Percentiles rank a stretch among this genome's conserved stretches.
Conservation (phyloP, 495 filamentous ascomycete genomes). For the Aspergillus indologenus region DNA sequence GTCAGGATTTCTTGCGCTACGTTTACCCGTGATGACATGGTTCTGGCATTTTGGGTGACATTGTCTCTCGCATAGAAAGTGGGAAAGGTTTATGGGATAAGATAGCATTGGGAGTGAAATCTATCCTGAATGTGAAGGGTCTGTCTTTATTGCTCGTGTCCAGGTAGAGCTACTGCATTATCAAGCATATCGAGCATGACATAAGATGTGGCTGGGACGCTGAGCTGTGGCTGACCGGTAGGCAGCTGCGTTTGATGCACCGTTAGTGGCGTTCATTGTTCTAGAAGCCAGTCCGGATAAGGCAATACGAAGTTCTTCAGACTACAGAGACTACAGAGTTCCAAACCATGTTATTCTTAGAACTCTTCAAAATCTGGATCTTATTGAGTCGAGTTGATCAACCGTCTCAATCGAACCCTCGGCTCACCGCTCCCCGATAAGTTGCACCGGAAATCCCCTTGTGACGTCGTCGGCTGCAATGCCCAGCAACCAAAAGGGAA, state of each 20-base stretch:
- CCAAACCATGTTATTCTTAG: too few species aligned
- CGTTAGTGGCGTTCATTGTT: conserved; percentile 11
- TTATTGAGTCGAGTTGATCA: too few species aligned
- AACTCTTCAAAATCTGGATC: too few species aligned
- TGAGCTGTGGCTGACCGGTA: conserved; percentile 18
- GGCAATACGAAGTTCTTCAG: not conserved
- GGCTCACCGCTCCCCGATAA: conserved; percentile 24
- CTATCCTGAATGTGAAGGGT: too few species aligned
- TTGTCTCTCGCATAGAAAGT: not conserved
- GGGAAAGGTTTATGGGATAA: not conserved
- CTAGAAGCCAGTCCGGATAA: not conserved
- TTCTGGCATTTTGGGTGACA: not conserved
- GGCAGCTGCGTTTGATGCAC: conserved; percentile 20
- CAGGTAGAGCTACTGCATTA: too few species aligned
- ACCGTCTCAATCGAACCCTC: conserved; percentile 2
- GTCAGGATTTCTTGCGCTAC: not conserved
- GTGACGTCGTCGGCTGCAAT: conserved; percentile 19
- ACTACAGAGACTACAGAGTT: too few species aligned
- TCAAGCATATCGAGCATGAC: not conserved
- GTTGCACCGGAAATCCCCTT: conserved; percentile 7
- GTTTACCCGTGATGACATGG: not conserved
- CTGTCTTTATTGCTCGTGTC: too few species aligned
- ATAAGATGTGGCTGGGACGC: not conserved
- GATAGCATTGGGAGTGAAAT: not conserved
- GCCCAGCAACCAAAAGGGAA: not conserved